Conservation (phyloP, 2,329 filamentous ascomycete genomes). For the Amauroascus verrucosus region DNA sequence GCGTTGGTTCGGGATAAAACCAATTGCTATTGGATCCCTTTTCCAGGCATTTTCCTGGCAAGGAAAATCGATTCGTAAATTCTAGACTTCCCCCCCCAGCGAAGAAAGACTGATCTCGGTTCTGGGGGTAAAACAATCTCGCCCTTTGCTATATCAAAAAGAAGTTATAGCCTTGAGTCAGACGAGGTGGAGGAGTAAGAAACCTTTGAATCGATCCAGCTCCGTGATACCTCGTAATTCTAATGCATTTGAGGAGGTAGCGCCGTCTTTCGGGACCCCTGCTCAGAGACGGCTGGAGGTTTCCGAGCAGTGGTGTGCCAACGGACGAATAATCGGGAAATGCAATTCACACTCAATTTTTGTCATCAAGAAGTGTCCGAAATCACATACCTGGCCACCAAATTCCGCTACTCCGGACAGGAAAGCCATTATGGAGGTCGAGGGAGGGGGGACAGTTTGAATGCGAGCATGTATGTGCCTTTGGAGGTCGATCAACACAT, state of each 20-base stretch:
- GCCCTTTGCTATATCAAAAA: not conserved
- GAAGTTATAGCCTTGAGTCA: not conserved
- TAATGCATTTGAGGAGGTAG: no score
- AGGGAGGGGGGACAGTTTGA: no score
- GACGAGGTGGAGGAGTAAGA: not conserved
- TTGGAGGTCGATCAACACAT: constrained; percentile 2
- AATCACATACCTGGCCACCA: not conserved
- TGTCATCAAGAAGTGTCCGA: not conserved
- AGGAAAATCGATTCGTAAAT: not conserved
- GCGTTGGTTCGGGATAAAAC: not conserved
- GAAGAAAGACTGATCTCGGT: not conserved
- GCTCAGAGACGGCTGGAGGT: not conserved
- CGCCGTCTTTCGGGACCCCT: not conserved
- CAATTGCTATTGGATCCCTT: not conserved
- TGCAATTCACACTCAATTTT: not conserved
- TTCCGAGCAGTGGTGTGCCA: not conserved
- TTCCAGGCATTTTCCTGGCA: not conserved
- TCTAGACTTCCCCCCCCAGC: not conserved
- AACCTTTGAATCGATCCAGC: not conserved
- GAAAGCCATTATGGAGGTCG: not conserved
- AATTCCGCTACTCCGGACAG: constrained; percentile 1
- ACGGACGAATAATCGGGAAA: not conserved
- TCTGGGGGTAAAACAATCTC: not conserved
- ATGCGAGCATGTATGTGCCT: no score
- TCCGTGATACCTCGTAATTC: no score